A percentile compares a stretch with the other conserved stretches of the same genome.
Evolutionary conservation across 306 rosid genomes (phyloP).

Genomic region (Dryas alaskensis): DNA sequence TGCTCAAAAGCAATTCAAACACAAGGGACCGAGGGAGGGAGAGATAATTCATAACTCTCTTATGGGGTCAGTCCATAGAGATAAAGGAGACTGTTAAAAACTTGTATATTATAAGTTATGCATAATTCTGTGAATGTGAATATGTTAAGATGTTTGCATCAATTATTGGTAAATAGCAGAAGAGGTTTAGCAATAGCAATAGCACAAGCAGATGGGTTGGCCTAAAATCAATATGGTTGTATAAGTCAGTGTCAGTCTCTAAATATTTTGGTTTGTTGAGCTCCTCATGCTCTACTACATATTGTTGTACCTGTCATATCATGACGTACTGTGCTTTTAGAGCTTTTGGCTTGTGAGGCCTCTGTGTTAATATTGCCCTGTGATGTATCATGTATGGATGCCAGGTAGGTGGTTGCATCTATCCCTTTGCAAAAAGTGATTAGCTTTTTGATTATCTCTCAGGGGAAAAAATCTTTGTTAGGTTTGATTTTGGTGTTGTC

Average conservation of each 20-base stretch:
- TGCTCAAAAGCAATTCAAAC: conserved; percentile 2
- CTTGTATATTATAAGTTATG: background rate
- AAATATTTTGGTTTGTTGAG: background rate
- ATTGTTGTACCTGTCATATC: conserved; percentile 9
- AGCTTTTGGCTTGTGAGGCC: conserved; percentile 16
- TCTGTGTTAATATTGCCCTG: background rate
- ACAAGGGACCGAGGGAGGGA: background rate
- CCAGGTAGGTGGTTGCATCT: background rate
- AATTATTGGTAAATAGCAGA: background rate
- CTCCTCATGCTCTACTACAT: background rate
- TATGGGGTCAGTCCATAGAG: background rate
- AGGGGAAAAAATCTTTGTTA: background rate
- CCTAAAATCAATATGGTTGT: background rate
- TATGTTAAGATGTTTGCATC: background rate
- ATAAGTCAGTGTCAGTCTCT: background rate
- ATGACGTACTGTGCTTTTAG: background rate
- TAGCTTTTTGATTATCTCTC: conserved; percentile 2
- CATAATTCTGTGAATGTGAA: background rate
- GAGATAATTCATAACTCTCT: background rate
- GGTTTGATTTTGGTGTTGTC: conserved; percentile 7
- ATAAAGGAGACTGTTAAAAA: background rate
- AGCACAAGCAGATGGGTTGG: background rate
- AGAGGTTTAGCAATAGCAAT: background rate
- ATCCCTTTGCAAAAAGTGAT: background rate
- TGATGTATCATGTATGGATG: background rate